Evolutionary conservation across 2,329 filamentous ascomycete species (phyloP).

Genomic region (Drechslerella dactyloides): DNA sequence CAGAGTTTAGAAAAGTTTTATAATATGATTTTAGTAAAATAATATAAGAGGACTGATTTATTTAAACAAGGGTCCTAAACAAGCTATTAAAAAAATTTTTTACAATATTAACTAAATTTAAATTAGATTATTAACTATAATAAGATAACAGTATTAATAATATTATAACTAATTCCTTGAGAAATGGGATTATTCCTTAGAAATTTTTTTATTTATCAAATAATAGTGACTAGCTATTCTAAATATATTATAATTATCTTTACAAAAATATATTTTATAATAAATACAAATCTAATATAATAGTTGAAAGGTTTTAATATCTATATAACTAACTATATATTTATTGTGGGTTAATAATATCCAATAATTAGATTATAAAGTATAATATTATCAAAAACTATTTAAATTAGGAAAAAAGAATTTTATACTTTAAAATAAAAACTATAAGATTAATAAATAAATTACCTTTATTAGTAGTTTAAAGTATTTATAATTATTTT

Average conservation of each 20-base stretch:
- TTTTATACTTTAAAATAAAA: no score
- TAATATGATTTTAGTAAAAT: conserved; percentile 19
- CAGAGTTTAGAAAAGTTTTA: neutral
- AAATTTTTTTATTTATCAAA: neutral
- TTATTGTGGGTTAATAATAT: conserved; percentile 5
- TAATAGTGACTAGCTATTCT: conserved; percentile 5
- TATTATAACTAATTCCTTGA: no score
- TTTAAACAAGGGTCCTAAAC: conserved; percentile 10
- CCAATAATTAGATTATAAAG: conserved; percentile 2
- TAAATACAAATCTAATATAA: neutral
- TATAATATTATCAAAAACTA: no score
- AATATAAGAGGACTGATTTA: conserved; percentile 3
- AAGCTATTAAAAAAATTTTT: conserved; percentile 6
- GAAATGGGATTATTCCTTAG: no score
- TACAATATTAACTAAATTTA: conserved; percentile 1
- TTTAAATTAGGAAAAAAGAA: no score
- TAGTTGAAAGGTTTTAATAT: neutral
- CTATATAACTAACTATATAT: neutral
- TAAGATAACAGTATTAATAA: neutral
- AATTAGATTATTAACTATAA: neutral
- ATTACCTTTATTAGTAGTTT: no score
- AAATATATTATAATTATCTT: conserved; percentile 7
- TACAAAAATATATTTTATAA: conserved; percentile 1
- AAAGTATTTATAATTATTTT: no score
- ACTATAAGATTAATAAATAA: no score